A percentile compares a stretch with the other conserved stretches of the same genome.
Conservation (phyloP, 768 basidiomycete species). For the Rhodotorula sphaerocarpa region DNA sequence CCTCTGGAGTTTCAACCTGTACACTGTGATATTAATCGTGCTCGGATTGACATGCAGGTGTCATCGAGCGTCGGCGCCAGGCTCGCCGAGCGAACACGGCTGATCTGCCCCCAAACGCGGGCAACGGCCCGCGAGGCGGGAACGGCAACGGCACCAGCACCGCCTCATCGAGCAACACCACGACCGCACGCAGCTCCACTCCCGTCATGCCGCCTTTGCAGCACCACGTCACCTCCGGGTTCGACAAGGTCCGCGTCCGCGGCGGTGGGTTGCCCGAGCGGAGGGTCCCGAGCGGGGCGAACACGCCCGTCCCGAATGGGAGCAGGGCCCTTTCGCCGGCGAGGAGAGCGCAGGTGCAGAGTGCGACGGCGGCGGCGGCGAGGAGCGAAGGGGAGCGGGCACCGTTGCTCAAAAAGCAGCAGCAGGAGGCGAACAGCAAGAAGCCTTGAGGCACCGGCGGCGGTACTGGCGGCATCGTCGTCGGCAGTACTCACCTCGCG, state of each 20-base stretch:
- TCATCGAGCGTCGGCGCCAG: slow-evolving; percentile 33
- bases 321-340: slow-evolving; percentile 48
- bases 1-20: too few relatives aligned
- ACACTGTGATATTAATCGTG: too few relatives aligned
- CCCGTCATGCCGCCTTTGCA: too few relatives aligned
- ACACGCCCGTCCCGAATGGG: background rate
- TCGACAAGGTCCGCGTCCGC: slow-evolving; percentile 21
- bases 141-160: background rate
- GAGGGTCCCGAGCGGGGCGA: slow-evolving; percentile 2
- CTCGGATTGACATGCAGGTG: too few relatives aligned
- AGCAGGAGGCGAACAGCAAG: background rate
- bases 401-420: background rate
- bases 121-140: too few relatives aligned
- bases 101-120: slow-evolving; percentile 1
- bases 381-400: too few relatives aligned
- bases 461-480: too few relatives aligned
- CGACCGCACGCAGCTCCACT: too few relatives aligned
- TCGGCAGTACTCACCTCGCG: too few relatives aligned
- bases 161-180: slow-evolving; percentile 2
- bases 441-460: too few relatives aligned
- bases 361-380: too few relatives aligned
- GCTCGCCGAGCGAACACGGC: slow-evolving; percentile 20
- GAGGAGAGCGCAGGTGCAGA: slow-evolving; percentile 40
- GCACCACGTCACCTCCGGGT: background rate
- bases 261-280: slow-evolving; percentile 24